Conservation (phyloP, 2,329 filamentous ascomycete genomes). For the Cladosporium velox region DNA sequence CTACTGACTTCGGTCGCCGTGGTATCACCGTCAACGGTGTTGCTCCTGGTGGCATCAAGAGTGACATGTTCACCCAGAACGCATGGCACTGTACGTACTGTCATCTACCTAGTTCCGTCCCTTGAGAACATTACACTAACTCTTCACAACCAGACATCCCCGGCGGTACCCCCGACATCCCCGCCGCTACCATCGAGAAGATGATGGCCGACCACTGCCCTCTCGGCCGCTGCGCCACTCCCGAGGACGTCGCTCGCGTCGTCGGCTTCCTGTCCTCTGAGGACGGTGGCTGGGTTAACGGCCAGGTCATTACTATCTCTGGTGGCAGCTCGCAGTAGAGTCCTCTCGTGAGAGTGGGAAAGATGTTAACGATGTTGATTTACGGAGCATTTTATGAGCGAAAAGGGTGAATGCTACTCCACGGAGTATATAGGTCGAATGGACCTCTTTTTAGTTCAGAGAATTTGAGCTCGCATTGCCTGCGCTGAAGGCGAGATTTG, state of each 20-base stretch:
- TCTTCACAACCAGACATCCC: conserved; percentile 46
- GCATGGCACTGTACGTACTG: conserved; percentile 4
- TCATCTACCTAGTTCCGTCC: not conserved
- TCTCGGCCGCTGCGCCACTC: conserved; percentile 50
- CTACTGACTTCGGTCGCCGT: conserved; percentile 68
- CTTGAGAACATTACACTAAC: not conserved
- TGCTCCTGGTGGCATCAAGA: conserved; percentile 72
- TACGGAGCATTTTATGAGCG: no score
- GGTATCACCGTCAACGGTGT: conserved; percentile 73
- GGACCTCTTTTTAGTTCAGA: not conserved
- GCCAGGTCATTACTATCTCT: conserved; percentile 47
- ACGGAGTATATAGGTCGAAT: not conserved
- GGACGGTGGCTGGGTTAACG: conserved; percentile 45
- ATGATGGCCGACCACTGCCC: conserved; percentile 55
- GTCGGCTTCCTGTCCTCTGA: conserved; percentile 43
- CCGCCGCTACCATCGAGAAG: conserved; percentile 52
- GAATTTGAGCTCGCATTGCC: not conserved
- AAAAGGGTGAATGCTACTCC: not conserved
- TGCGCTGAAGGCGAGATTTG: no score
- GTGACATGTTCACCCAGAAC: conserved; percentile 66
- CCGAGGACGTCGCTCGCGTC: conserved; percentile 46
- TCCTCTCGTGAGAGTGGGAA: not conserved
- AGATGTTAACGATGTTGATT: not conserved
- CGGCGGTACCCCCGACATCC: conserved; percentile 51
- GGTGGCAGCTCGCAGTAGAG: conserved; percentile 27